phyloP scores from a whole-genome alignment of 2,329 filamentous ascomycete species.

The Cladobotryum mycophilum region DNA sequence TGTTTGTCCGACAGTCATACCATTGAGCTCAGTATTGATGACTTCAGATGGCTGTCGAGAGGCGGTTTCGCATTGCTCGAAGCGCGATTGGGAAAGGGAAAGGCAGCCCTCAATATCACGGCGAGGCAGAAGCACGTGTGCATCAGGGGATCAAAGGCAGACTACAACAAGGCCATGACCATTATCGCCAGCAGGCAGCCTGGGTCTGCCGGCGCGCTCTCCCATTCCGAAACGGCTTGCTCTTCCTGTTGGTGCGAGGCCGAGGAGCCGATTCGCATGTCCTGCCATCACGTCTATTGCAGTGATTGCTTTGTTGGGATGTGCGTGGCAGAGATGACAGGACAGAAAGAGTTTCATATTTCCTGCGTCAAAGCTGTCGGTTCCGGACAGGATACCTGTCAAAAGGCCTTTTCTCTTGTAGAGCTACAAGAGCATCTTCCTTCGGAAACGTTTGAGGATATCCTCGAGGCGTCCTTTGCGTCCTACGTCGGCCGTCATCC shows the following conservation, averaged over 20 bases:
- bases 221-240: slow-evolving; percentile 15
- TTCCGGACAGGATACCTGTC: background rate
- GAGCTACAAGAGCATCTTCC: slow-evolving; percentile 2
- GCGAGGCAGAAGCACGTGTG: slow-evolving; percentile 16
- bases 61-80: slow-evolving; percentile 26
- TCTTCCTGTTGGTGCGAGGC: slow-evolving; percentile 31
- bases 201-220: background rate
- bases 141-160: slow-evolving; percentile 20
- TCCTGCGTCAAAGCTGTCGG: background rate
- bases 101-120: slow-evolving; percentile 21
- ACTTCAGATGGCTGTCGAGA: slow-evolving; percentile 23
- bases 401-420: background rate
- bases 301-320: slow-evolving; percentile 31
- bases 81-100: slow-evolving; percentile 18
- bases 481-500: slow-evolving; percentile 28
- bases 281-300: slow-evolving; percentile 38
- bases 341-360: slow-evolving; percentile 3
- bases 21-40: slow-evolving; percentile 21
- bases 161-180: slow-evolving; percentile 4
- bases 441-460: slow-evolving; percentile 25
- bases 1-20: slow-evolving; percentile 4
- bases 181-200: slow-evolving; percentile 1
- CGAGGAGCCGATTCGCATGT: slow-evolving; percentile 28
- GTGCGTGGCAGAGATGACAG: slow-evolving; percentile 1
- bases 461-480: slow-evolving; percentile 30